Percentiles rank a stretch among this genome's conserved stretches.
Conservation (phyloP, 2,329 filamentous ascomycete species). For the Colletotrichum salicis region DNA sequence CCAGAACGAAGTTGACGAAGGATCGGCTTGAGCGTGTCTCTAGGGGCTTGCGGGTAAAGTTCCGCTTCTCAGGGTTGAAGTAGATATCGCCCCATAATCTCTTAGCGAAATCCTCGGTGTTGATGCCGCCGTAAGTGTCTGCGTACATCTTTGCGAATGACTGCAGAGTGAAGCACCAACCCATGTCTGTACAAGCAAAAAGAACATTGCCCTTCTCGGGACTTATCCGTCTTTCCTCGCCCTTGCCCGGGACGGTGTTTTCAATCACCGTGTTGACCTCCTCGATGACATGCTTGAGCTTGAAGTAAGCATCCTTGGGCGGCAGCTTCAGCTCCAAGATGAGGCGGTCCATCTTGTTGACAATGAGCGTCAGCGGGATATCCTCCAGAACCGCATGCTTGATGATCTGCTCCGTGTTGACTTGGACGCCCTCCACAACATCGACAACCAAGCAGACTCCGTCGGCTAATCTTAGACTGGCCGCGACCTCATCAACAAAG, state of each 20-base stretch:
- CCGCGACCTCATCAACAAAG: constrained; percentile 96
- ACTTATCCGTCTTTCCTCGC: constrained; percentile 83
- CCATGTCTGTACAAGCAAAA: constrained; percentile 92
- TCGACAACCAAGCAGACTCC: constrained; percentile 94
- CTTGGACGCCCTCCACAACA: constrained; percentile 98
- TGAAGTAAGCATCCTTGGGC: constrained; percentile 97
- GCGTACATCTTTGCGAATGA: constrained; percentile 98
- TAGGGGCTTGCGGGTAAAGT: constrained; percentile 87
- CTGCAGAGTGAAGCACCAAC: constrained; percentile 94
- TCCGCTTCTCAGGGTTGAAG: constrained; percentile 90
- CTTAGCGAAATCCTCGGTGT: constrained; percentile 82
- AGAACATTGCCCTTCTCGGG: constrained; percentile 99
- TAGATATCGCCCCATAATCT: constrained; percentile 97
- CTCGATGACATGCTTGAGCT: constrained; percentile 97
- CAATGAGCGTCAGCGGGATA: constrained; percentile 85
- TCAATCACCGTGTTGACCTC: constrained; percentile 97
- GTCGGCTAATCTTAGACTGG: constrained; percentile 86
- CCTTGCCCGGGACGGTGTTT: constrained; percentile 82
- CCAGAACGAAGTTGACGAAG: constrained; percentile 94
- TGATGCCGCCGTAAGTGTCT: constrained; percentile 84
- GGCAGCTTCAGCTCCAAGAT: constrained; percentile 95
- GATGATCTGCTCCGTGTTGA: constrained; percentile 97
- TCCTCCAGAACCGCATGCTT: constrained; percentile 93
- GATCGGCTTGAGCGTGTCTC: constrained; percentile 85
- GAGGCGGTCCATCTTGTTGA: constrained; percentile 97